These are phyloP conservation scores for Posidonia australis DNA, from an alignment of 106 monocot genomes.

Conservation along the genomic window DNA sequence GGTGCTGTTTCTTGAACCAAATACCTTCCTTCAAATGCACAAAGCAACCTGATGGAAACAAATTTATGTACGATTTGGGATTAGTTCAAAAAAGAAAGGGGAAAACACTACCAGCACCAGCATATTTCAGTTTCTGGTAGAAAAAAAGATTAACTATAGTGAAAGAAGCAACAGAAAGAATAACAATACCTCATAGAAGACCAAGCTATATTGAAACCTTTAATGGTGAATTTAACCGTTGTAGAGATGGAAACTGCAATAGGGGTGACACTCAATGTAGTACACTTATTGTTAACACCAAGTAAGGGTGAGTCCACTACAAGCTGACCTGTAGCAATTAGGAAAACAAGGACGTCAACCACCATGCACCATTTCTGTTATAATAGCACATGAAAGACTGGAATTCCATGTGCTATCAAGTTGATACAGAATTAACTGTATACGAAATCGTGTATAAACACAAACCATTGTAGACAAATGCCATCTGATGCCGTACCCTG, in stretches of 20 bases:
- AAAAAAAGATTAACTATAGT: neutral
- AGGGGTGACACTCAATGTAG: slow-evolving; percentile 44
- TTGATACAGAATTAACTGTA: neutral
- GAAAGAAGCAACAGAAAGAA: neutral
- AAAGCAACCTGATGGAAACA: slow-evolving; percentile 48
- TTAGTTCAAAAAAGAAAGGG: too few species aligned
- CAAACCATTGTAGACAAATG: slow-evolving; percentile 63
- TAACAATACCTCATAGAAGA: slow-evolving; percentile 30
- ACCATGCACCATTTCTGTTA: too few species aligned
- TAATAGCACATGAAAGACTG: too few species aligned
- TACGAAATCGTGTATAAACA: neutral
- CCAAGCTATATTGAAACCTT: slow-evolving; percentile 37
- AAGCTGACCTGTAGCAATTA: slow-evolving; percentile 39
- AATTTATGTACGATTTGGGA: too few species aligned
- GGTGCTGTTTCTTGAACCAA: slow-evolving; percentile 45
- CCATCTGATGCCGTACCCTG: slow-evolving; percentile 43
- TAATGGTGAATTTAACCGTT: slow-evolving; percentile 49
- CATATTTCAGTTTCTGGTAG: too few species aligned
- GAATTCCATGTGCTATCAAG: too few species aligned
- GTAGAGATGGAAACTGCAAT: slow-evolving; percentile 51
- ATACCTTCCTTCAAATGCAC: slow-evolving; percentile 81
- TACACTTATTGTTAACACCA: slow-evolving; percentile 16
- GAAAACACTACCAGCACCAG: too few species aligned
- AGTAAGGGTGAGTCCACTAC: slow-evolving; percentile 37
- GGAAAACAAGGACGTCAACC: too few species aligned